Evolutionary conservation across 202 grass and related monocot species (phyloP), one percentile per base, ranked within the genome.

Genomic region (Schoenoplectus tabernaemontani): DNA sequence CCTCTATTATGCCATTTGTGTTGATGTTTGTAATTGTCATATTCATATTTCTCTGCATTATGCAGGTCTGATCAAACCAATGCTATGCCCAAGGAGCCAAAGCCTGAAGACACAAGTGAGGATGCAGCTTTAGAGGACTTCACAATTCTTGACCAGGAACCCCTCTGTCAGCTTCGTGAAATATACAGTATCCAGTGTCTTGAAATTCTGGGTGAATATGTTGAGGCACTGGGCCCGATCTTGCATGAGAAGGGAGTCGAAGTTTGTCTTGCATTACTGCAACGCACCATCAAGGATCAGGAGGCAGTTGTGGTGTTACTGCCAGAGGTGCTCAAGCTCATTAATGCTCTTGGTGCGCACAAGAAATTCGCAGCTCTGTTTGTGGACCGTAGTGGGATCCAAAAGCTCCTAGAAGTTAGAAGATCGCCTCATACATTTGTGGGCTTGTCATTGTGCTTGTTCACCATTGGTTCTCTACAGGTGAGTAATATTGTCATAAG

Each of bases 211-310:
- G 95, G 95, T 58, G 95, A 98, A 79, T 98, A 98, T 38, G 84
- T 98, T 83, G 95, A 98, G 85, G 91, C 95, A 56, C 85, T 98
- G 73, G 95, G 95, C 74, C 95, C 95, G 64, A 93, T 98, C 82
- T 84, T 98, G 51, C 89, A 92, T 72, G 95, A 98, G 86, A 98
- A 95, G 46, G 95, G 95, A 83, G 91, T 98, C 61, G 95, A 98
- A 82, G 95, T 98, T 44, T 95, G 91, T 85, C 88, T 95, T 3
- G 34, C 91, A 32, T 83, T 98, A 59, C 86, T 95, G 64, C 95
- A 98, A 85, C 79, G 86, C 24, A 90, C 84, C 68, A 84, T 92
- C 37, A 98, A 92, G 61, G 83, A 89, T 65, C 70, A 85, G 33
- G 86, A 86, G 44, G 79, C 84, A 43, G 62, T 53, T 71, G 68